Base-by-base conservation (phyloP, 148 eudicot species). In the Camellia sinensis region DNA sequence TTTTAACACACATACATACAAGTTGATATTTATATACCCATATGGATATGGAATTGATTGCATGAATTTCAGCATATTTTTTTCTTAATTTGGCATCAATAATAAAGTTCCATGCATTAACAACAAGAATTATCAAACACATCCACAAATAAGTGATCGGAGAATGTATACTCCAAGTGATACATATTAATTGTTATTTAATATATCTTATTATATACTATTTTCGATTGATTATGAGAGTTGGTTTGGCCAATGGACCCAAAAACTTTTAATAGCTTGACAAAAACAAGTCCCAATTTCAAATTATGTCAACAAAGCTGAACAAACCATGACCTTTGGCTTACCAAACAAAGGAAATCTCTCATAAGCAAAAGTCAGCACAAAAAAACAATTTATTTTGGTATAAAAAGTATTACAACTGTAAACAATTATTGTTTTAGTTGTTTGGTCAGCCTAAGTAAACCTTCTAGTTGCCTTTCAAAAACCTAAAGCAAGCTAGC, bases 251-350 rank as follows among this genome's bases (percentile, higher is more conserved):
- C 44, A 79, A 78, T 59, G 67, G 73, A 82, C 45, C 73, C 74
- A n/a, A 67, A 44, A 71, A 52, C 61, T 40, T 18, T 43, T 40
- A 37, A 62, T 41, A 21, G 57, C 68, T 85, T 85, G 85, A 85
- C 75, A 74, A 71, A 59, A 78, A 63, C 57, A 46, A 54, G 50
- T 17, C 54, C 43, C 68, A n/a, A 37, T 70, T 71, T 82, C 66
- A 50, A 64, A 79, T 74, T 75, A 76, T 82, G 79, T 85, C 85
- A 85, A 85, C 75, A 80, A 79, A 83, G 70, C 82, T 70, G 71
- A 82, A 75, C 81, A 67, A 85, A 79, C 72, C 63, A 79, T 66
- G 70, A 79, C 83, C 67, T 45, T 75, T 54, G 40, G 56, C 75
- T 61, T 78, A 67, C 80, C 80, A 78, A 81, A 81, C 73, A 73